Conservation (phyloP, 2,329 filamentous ascomycete species). For the Fusarium algeriense region DNA sequence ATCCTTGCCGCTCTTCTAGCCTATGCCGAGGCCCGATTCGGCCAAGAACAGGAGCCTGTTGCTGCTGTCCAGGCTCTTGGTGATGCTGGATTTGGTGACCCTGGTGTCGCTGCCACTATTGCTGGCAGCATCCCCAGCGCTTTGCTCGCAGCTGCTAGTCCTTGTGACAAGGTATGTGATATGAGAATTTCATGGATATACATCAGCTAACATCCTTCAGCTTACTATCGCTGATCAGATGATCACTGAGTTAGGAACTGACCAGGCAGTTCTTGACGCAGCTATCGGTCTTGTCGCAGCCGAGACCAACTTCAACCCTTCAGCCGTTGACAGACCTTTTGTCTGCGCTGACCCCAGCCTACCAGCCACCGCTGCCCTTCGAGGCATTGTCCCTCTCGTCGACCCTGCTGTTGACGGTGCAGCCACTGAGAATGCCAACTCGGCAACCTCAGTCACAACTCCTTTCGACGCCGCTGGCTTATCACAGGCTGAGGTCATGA, state of each 20-base stretch:
- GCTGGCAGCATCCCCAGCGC: slow-evolving; percentile 71
- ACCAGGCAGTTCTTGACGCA: slow-evolving; percentile 69
- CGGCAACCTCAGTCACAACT: slow-evolving; percentile 61
- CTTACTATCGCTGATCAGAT: slow-evolving; percentile 74
- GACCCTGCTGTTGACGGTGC: slow-evolving; percentile 72
- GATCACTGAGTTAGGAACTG: slow-evolving; percentile 69
- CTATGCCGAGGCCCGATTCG: slow-evolving; percentile 68
- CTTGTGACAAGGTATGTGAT: slow-evolving; percentile 69
- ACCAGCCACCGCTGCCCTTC: slow-evolving; percentile 69
- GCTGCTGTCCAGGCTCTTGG: slow-evolving; percentile 64
- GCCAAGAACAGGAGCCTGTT: slow-evolving; percentile 72
- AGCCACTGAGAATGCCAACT: slow-evolving; percentile 71
- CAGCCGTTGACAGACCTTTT: slow-evolving; percentile 67
- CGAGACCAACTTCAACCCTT: slow-evolving; percentile 81
- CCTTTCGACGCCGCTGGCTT: slow-evolving; percentile 72
- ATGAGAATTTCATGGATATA: not conserved
- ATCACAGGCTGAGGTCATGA: slow-evolving; percentile 74
- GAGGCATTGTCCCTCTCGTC: slow-evolving; percentile 75
- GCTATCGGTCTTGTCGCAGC: slow-evolving; percentile 73
- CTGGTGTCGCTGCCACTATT: slow-evolving; percentile 73
- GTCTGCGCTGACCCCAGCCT: slow-evolving; percentile 74
- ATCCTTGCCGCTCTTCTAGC: slow-evolving; percentile 50
- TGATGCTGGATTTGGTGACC: slow-evolving; percentile 60
- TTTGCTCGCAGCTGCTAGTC: slow-evolving; percentile 73
- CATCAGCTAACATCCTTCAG: slow-evolving; percentile 50